A percentile compares a stretch with the other conserved stretches of the same genome.
phyloP scores from a whole-genome alignment of 1,284 basidiomycete species.

The Quambalaria eucalypti region DNA sequence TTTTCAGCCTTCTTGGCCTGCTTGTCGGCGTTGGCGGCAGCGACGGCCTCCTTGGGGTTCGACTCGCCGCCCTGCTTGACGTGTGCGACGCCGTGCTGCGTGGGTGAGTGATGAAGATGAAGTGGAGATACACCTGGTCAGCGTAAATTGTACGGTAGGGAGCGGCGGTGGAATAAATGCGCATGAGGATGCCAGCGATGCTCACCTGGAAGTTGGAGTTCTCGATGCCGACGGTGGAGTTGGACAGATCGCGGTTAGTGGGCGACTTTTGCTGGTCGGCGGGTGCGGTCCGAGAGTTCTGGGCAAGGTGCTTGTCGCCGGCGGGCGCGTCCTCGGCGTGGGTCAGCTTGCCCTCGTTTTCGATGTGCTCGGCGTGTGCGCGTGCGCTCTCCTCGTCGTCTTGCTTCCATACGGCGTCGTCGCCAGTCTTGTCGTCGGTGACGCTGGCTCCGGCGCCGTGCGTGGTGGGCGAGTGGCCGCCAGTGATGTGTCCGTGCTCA shows the following conservation, averaged over 20 bases:
- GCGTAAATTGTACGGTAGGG: background rate
- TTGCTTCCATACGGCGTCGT: constrained; percentile 1
- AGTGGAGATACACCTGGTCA: background rate
- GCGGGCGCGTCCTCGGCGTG: background rate
- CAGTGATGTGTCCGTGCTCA: constrained; percentile 1
- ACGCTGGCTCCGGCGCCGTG: background rate
- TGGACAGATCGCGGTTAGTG: background rate
- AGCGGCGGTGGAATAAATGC: background rate
- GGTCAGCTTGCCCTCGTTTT: too few relatives aligned
- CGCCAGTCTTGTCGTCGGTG: background rate
- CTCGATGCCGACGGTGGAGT: background rate
- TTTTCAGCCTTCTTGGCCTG: background rate
- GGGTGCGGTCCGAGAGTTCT: background rate
- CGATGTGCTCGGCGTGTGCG: background rate
- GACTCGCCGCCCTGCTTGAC: background rate
- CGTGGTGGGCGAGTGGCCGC: background rate
- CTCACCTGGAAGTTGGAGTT: constrained; percentile 3
- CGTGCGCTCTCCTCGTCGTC: background rate
- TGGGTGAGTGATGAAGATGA: background rate
- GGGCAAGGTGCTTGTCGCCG: background rate
- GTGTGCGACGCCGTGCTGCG: background rate
- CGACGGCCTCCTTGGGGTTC: background rate
- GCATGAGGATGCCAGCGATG: background rate
- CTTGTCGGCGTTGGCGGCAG: background rate
- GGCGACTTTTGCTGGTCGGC: background rate